Evolutionary conservation across 257 asterid genomes (phyloP).

Genomic region (Perilla frutescens): DNA sequence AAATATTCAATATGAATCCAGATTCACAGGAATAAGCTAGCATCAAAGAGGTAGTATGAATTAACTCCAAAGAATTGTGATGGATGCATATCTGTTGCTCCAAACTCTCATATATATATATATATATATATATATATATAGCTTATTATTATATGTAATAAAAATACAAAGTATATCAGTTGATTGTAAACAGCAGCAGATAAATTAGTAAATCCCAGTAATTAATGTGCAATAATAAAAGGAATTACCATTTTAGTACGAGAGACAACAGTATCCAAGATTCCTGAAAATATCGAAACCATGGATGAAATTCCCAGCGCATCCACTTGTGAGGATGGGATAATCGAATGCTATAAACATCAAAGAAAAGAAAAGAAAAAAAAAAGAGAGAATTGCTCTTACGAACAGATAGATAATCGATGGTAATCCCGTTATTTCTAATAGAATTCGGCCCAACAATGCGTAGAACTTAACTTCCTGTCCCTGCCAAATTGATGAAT

Average conservation of each 20-base stretch:
- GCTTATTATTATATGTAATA: not conserved
- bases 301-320: conserved; percentile 45
- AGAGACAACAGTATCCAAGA: conserved; percentile 47
- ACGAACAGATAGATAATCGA: conserved; percentile 22
- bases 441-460: not conserved
- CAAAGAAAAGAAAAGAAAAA: not conserved
- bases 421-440: conserved; percentile 30
- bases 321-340: conserved; percentile 45
- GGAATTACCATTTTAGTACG: conserved; percentile 1
- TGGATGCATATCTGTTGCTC: too few species aligned
- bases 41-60: too few species aligned
- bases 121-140: too few species aligned
- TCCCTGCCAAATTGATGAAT: not conserved
- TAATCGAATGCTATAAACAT: conserved; percentile 42
- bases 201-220: not conserved
- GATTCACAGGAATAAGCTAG: too few species aligned
- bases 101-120: too few species aligned
- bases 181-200: too few species aligned
- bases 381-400: conserved; percentile 16
- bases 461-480: too few species aligned
- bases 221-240: not conserved
- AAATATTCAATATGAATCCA: too few species aligned
- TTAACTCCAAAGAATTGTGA: too few species aligned
- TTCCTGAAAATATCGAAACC: conserved; percentile 63
- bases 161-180: too few species aligned